phyloP scores from a whole-genome alignment of 495 filamentous ascomycete genomes.

The Sabuloglossum arenarium region DNA sequence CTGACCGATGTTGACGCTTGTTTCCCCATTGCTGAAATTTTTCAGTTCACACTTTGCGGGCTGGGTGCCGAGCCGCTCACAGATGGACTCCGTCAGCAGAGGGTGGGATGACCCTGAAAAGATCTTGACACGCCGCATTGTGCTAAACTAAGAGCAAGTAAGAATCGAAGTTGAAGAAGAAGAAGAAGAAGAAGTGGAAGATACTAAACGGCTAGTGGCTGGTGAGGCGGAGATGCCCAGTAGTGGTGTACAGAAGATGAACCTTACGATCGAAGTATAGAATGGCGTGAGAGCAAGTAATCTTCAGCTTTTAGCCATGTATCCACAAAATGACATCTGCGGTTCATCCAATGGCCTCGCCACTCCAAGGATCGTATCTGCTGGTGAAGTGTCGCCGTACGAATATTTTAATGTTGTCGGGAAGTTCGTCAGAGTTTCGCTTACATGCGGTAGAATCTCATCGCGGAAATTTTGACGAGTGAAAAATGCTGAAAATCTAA shows the following conservation, averaged over 20 bases:
- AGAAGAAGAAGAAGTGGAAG: background rate
- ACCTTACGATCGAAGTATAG: background rate
- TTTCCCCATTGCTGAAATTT: slow-evolving; percentile 83
- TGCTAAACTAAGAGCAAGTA: background rate
- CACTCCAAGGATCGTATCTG: too few species aligned
- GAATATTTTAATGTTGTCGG: too few species aligned
- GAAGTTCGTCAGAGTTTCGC: too few species aligned
- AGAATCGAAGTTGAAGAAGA: background rate
- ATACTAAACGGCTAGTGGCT: background rate
- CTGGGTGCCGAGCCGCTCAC: slow-evolving; percentile 44
- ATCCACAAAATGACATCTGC: background rate
- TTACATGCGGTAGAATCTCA: too few species aligned
- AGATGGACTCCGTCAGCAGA: slow-evolving; percentile 45
- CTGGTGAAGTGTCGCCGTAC: too few species aligned
- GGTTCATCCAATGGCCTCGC: background rate
- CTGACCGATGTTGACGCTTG: slow-evolving; percentile 67
- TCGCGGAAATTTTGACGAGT: too few species aligned
- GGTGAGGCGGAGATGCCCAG: background rate
- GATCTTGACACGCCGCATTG: slow-evolving; percentile 47
- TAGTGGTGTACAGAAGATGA: background rate
- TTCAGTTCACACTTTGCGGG: slow-evolving; percentile 41
- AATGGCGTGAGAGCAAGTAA: background rate
- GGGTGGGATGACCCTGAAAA: slow-evolving; percentile 56
- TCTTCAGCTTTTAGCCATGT: too few species aligned
- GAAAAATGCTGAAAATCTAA: too few species aligned